Conservation (phyloP, 495 filamentous ascomycete genomes). For the Aspergillus indologenus region DNA sequence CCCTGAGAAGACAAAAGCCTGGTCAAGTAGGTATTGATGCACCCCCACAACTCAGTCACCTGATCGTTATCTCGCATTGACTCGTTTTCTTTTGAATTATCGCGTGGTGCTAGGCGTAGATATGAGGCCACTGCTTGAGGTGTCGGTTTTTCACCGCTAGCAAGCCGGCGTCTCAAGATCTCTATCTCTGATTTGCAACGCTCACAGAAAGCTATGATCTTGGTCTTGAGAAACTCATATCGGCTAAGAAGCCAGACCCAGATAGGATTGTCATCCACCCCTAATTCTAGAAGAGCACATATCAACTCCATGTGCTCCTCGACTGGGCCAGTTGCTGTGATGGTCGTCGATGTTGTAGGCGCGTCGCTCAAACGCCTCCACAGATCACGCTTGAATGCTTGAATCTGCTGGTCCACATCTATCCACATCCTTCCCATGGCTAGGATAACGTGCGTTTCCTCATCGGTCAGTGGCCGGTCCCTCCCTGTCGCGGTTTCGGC, state of each 20-base stretch:
- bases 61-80: conserved; percentile 67
- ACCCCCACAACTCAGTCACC: conserved; percentile 87
- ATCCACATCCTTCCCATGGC: conserved; percentile 92
- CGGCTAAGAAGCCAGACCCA: conserved; percentile 91
- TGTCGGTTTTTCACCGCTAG: conserved; percentile 66
- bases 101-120: conserved; percentile 65
- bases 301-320: conserved; percentile 91
- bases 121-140: conserved; percentile 65
- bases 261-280: conserved; percentile 92
- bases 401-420: conserved; percentile 80
- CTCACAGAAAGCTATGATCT: conserved; percentile 74
- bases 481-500: conserved; percentile 50
- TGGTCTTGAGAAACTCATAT: conserved; percentile 82
- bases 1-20: conserved; percentile 65
- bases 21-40: conserved; percentile 66
- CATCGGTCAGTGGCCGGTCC: conserved; percentile 56
- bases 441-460: conserved; percentile 77
- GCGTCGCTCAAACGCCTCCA: conserved; percentile 74
- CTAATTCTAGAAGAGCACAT: conserved; percentile 79
- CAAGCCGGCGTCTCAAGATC: conserved; percentile 76
- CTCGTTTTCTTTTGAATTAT: conserved; percentile 51
- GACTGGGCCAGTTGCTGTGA: conserved; percentile 43
- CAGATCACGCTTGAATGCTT: conserved; percentile 79
- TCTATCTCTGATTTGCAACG: conserved; percentile 87
- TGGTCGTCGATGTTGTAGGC: conserved; percentile 42